Conservation (phyloP, 2,329 filamentous ascomycete species). For the Seiridium cupressi region DNA sequence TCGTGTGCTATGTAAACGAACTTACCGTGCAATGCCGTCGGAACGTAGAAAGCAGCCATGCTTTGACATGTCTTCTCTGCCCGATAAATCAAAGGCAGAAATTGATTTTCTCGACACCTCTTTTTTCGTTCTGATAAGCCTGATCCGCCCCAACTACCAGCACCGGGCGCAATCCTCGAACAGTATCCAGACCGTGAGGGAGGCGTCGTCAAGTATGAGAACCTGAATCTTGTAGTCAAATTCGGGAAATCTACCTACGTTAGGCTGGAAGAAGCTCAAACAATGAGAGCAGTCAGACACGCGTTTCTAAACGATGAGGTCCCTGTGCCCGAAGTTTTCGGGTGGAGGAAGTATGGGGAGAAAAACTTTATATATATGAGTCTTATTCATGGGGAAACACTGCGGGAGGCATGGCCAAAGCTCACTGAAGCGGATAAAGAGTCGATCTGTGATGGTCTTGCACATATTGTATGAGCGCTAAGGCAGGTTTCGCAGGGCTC, state of each 20-base stretch:
- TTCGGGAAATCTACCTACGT: not conserved
- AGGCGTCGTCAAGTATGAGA: not conserved
- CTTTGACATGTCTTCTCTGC: not conserved
- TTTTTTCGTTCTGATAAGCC: not conserved
- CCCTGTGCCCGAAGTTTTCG: constrained; percentile 11
- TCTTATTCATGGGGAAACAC: constrained; percentile 7
- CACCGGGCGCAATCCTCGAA: not conserved
- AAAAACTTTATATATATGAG: constrained; percentile 12
- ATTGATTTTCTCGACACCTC: not conserved
- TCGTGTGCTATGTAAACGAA: too few species aligned
- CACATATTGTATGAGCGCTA: constrained; percentile 8
- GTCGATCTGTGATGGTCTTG: constrained; percentile 17
- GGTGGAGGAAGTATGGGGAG: constrained; percentile 6
- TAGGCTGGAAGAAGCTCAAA: constrained; percentile 12
- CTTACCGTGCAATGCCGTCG: not conserved
- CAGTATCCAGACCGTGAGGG: not conserved
- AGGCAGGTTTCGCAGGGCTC: constrained; percentile 12
- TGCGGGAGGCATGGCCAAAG: constrained; percentile 16
- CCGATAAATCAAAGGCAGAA: not conserved
- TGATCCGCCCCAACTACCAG: not conserved
- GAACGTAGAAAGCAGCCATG: not conserved
- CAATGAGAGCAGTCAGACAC: constrained; percentile 9
- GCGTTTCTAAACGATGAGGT: constrained; percentile 9
- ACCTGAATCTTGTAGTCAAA: not conserved
- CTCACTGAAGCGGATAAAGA: constrained; percentile 19